Base-by-base conservation (phyloP, 2,329 filamentous ascomycete species). In the Fusarium sp. region DNA sequence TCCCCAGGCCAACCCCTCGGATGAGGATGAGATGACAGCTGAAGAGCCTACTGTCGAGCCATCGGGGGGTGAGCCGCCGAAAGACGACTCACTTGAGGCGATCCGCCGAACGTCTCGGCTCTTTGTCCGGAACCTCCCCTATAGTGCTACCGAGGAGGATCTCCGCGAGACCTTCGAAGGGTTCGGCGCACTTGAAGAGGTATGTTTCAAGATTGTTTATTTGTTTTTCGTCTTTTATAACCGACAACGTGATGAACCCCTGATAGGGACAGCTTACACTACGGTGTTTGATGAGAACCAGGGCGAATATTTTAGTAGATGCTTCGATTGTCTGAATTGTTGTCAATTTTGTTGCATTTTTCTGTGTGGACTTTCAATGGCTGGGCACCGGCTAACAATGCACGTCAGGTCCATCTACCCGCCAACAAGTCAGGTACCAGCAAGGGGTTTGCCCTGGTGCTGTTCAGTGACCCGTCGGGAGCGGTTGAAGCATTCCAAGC, bases 241-340 rank as follows among this genome's bases (percentile, higher is more conserved):
- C 59, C 54, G 65, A 71, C 88, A 87, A 86, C 84, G 90, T 96
- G 97, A 98, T 98, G 96, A 98, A 94, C 87, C 91, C 94, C 93
- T 93, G 97, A 98, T 98, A 98, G 97, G 97, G 97, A 98, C 97
- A 98, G 91, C 96, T 95, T 94, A 98, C 96, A 93, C 93, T 88
- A 79, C 83, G 86, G 94, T 94, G 95, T 88, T 88, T 98, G 95
- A 97, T 95, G 94, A 91, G 88, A 95, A 89, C 84, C 86, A 91
- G 93, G 92, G 92, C 95, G 92, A 94, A 90, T 93, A 97, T 98
- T 97, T 98, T 99, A 98, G 97, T 99, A 99, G 96, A 98, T 98
- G 94, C 94, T 93, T 95, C 92, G 95, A 93, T 85, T 88, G 87
- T 90, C 95, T 97, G 93, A 95, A 77, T 81, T 73, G 74, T 73